Evolutionary conservation across 441 rosid species (phyloP).

Genomic region (Populus hybrid): DNA sequence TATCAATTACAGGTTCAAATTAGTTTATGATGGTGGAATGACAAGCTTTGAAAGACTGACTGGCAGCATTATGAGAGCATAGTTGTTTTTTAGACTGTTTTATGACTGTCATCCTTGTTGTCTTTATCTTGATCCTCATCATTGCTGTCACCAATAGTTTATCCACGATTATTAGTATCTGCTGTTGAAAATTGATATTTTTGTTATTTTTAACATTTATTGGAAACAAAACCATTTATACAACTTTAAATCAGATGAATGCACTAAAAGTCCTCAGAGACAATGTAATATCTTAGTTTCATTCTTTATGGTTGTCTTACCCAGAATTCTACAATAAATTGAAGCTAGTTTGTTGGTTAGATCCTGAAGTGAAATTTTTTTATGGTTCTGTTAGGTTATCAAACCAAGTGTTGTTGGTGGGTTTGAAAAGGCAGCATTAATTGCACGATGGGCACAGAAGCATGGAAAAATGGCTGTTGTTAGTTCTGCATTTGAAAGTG

Average conservation of each 20-base stretch:
- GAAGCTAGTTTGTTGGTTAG: conserved; percentile 1
- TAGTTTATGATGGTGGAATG: neutral
- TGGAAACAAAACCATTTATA: neutral
- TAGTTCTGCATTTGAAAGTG: conserved; percentile 90
- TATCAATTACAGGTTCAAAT: neutral
- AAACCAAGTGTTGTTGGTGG: conserved; percentile 97
- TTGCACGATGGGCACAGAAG: conserved; percentile 87
- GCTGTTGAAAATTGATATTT: neutral
- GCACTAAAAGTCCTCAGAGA: neutral
- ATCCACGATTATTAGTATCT: neutral
- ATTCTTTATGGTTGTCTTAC: neutral
- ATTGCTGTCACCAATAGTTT: neutral
- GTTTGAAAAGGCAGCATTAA: conserved; percentile 72
- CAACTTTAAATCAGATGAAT: neutral
- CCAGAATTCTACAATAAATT: neutral
- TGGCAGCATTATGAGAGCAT: neutral
- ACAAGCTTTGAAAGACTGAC: neutral
- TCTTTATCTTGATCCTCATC: neutral
- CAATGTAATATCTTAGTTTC: neutral
- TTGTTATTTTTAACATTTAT: neutral
- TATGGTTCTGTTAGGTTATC: conserved; percentile 53
- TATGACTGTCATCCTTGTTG: neutral
- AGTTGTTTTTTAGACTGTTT: neutral
- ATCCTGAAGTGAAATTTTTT: conserved; percentile 16
- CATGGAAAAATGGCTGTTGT: conserved; percentile 87